Percentiles rank a stretch among this genome's conserved stretches.
These are phyloP conservation scores for Termitomyces sp. DNA, from an alignment of 768 basidiomycete genomes.

Conservation along the genomic window DNA sequence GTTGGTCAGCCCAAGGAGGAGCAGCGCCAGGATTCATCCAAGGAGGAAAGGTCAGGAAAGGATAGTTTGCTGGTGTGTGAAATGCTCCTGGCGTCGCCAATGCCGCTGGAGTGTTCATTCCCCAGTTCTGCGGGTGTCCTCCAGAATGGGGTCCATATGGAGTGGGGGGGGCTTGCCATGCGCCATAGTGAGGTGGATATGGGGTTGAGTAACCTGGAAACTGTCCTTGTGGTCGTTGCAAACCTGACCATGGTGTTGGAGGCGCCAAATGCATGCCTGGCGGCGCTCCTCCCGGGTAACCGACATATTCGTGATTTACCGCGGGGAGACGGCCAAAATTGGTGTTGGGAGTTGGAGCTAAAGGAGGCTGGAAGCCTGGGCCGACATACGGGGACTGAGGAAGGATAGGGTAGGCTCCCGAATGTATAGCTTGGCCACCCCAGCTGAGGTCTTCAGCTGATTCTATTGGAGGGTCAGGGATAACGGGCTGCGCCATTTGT, in stretches of 20 bases:
- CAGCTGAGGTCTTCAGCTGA: not conserved
- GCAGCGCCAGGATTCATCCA: not conserved
- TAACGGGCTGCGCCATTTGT: not conserved
- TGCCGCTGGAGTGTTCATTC: not conserved
- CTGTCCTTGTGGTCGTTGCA: not conserved
- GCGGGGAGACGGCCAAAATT: not conserved
- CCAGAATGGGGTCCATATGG: not conserved
- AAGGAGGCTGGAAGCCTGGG: conserved; percentile 1
- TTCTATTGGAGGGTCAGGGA: not conserved
- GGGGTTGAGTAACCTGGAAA: not conserved
- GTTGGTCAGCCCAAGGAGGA: conserved; percentile 3
- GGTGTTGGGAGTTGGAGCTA: not conserved
- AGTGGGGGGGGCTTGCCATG: not conserved
- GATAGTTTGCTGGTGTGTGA: not conserved
- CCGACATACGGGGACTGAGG: not conserved
- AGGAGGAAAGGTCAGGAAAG: not conserved
- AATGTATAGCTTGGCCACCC: not conserved
- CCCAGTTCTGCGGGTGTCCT: not conserved
- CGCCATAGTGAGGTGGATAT: conserved; percentile 3
- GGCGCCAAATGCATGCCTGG: not conserved
- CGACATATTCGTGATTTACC: not conserved
- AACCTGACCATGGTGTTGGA: not conserved
- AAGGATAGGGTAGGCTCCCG: not conserved
- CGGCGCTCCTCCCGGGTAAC: not conserved
- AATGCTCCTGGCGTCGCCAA: not conserved